Percentiles rank a stretch among this genome's conserved stretches.
Evolutionary conservation across 1,284 basidiomycete genomes (phyloP).

Genomic region (Rhodotorula sp.): DNA sequence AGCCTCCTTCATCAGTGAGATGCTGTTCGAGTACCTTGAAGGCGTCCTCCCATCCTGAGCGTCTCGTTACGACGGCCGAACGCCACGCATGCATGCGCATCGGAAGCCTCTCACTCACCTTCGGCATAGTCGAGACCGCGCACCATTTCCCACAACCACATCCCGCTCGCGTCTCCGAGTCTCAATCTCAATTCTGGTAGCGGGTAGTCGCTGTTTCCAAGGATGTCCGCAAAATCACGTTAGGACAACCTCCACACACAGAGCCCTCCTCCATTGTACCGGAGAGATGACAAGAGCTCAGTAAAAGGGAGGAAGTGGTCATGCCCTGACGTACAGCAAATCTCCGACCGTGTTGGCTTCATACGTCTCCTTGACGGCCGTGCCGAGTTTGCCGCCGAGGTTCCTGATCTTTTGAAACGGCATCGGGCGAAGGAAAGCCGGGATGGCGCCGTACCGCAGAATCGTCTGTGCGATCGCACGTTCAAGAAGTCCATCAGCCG

Average conservation of each 20-base stretch:
- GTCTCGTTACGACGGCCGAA: background rate
- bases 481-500: conserved; percentile 22
- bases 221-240: no score
- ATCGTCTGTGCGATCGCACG: conserved; percentile 61
- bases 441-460: conserved; percentile 74
- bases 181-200: conserved; percentile 76
- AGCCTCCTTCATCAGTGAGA: background rate
- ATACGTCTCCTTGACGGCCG: conserved; percentile 80
- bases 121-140: conserved; percentile 85
- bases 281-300: no score
- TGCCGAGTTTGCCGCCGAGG: conserved; percentile 90
- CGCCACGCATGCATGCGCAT: background rate
- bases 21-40: accelerated
- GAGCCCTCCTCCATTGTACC: no score
- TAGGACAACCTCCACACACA: no score
- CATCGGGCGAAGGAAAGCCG: conserved; percentile 73
- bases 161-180: conserved; percentile 70
- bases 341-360: conserved; percentile 85
- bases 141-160: conserved; percentile 84
- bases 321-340: conserved; percentile 63
- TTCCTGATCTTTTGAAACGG: conserved; percentile 94
- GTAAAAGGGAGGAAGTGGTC: no score
- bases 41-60: no score
- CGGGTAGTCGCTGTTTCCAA: conserved; percentile 48
- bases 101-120: conserved; percentile 55